Base-by-base conservation (phyloP, 305 asterid genomes). In the Plantago coronopus region DNA sequence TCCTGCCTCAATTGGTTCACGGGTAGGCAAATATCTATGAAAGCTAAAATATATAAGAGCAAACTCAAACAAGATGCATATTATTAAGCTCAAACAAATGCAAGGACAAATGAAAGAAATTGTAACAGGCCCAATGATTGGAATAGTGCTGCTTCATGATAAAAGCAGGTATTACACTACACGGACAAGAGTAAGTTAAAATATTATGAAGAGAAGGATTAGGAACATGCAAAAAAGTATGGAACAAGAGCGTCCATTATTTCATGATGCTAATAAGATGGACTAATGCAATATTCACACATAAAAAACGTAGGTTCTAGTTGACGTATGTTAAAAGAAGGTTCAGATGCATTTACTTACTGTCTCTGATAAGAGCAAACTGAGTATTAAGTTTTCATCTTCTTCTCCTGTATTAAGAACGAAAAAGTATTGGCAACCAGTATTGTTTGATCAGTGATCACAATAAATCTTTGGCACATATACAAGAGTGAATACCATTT, bases 291-390 rank as follows among this genome's bases (percentile, higher is more conserved):
- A 51, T 16, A 21, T 16, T 16, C 21, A 27, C 29, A n/a, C 38
- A 48, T 22, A n/a, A 19, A 20, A 48, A 22, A 12, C 14, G 31
- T 16, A 49, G 57, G 48, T 51, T 49, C 7, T 31, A 5, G 38
- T 21, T 49, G 20, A 7, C 12, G 56, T 13, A 49, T 21, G 17
- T 34, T 51, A 51, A 23, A 22, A 19, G 2, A 1, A 22, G 20
- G 57, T 18, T 53, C 7, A 12, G 3, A 34, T 53, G 34, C 15
- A 14, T 22, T 16, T 56, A 74, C 95, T 69, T 69, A 94, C 97
- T 45, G 82, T 62, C 67, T 82, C 80, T 1, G 96, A 83, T 25
- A 94, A 78, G 55, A 87, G 76, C 42, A 89, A 62, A 46, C 91
- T 93, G 25, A 89, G 50, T 63, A 94, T 86, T 17, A 73, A 72